phyloP scores from a whole-genome alignment of 306 rosid genomes.

The Pachyrhizus erosus region DNA sequence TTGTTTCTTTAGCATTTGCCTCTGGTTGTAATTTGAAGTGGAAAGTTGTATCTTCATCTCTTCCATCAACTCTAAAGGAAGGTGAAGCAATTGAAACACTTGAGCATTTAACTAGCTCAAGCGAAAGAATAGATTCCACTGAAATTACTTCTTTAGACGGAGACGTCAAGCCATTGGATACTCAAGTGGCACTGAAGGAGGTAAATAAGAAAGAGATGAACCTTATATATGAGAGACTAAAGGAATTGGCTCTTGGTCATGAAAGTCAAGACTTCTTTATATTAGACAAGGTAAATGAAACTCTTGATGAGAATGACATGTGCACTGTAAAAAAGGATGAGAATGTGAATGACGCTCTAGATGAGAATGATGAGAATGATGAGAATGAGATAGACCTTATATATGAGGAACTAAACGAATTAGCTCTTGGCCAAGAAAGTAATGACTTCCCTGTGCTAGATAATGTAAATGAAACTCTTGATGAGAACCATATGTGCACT shows the following conservation, averaged over 20 bases:
- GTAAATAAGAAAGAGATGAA: conserved; percentile 54
- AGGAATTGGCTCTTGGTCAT: conserved; percentile 50
- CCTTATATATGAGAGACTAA: conserved; percentile 56
- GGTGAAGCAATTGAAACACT: conserved; percentile 39
- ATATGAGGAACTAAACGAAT: conserved; percentile 59
- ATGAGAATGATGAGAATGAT: conserved; percentile 47
- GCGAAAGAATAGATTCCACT: conserved; percentile 40
- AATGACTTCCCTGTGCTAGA: conserved; percentile 32
- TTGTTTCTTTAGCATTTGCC: conserved; percentile 55
- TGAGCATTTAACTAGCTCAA: conserved; percentile 14
- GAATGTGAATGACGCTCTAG: too few relatives aligned
- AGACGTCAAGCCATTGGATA: conserved; percentile 42
- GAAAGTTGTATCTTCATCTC: conserved; percentile 39
- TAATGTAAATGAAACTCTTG: conserved; percentile 26
- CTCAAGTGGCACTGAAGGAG: conserved; percentile 28
- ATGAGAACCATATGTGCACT: not conserved
- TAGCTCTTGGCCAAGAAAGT: conserved; percentile 46
- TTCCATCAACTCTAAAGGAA: conserved; percentile 43
- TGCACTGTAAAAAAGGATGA: not conserved
- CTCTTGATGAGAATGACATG: not conserved
- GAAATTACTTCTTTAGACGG: conserved; percentile 46
- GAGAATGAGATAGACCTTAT: conserved; percentile 55
- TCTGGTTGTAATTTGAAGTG: conserved; percentile 46
- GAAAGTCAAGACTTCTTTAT: conserved; percentile 40
- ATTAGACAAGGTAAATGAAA: conserved; percentile 28